These are phyloP conservation scores for Lasiosphaeriaceae sp. DNA, from an alignment of 495 filamentous ascomycete species.

Conservation along the genomic window DNA sequence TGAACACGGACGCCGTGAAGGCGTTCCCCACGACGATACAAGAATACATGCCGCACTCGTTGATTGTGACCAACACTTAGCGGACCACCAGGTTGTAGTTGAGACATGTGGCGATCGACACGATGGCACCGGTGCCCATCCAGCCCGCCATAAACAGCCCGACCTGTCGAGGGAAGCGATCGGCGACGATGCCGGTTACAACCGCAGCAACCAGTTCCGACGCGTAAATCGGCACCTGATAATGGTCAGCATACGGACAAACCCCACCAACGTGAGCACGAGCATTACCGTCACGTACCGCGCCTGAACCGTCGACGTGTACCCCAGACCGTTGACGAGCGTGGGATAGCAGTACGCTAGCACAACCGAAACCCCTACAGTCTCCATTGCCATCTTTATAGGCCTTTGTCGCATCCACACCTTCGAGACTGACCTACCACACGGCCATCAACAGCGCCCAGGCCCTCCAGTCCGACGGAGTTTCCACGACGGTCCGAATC, in stretches of 20 bases:
- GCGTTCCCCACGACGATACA: conserved; percentile 42
- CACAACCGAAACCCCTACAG: conserved; percentile 37
- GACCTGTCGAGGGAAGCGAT: conserved; percentile 20
- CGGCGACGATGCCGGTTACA: conserved; percentile 26
- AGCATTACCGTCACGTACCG: conserved; percentile 40
- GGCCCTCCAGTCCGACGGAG: conserved; percentile 6
- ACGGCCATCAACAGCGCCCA: conserved; percentile 1
- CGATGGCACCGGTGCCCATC: conserved; percentile 37
- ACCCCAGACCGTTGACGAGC: conserved; percentile 43
- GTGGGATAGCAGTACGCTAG: conserved; percentile 53
- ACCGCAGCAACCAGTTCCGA: conserved; percentile 40
- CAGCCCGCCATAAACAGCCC: conserved; percentile 33
- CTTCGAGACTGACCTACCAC: not conserved
- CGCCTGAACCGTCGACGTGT: conserved; percentile 33
- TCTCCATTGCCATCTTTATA: conserved; percentile 1
- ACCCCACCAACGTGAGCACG: not conserved
- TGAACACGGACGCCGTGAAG: conserved; percentile 41
- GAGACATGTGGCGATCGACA: conserved; percentile 39
- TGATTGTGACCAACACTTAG: conserved; percentile 51
- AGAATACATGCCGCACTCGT: conserved; percentile 48
- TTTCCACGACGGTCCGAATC: not conserved
- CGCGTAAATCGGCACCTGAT: conserved; percentile 33
- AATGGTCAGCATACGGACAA: not conserved
- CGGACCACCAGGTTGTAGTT: conserved; percentile 45
- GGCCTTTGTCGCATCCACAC: not conserved